phyloP scores from a whole-genome alignment of 441 rosid species.

The Brassica balearica region DNA sequence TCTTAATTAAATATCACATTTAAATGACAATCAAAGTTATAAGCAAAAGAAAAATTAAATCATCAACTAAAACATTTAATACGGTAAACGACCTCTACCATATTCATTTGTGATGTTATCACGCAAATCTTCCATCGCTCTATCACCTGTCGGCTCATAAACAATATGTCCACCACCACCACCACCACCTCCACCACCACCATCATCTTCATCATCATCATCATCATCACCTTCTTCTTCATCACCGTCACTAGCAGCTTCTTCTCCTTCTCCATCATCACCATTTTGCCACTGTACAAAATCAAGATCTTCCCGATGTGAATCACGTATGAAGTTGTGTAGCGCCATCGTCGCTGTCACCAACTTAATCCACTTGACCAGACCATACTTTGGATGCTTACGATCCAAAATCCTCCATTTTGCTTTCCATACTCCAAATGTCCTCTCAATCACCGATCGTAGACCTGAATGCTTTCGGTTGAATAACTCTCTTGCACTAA shows the following conservation, averaged over 20 bases:
- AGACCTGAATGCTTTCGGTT: neutral
- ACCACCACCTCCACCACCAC: too few relatives aligned
- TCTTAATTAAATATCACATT: neutral
- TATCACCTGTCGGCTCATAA: too few relatives aligned
- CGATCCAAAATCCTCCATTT: conserved; percentile 8
- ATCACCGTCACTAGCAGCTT: neutral
- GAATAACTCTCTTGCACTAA: neutral
- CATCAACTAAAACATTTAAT: neutral
- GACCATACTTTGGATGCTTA: conserved; percentile 12
- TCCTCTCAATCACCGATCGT: neutral
- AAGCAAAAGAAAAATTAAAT: too few relatives aligned
- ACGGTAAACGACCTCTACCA: neutral
- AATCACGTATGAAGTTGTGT: neutral
- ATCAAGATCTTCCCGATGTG: neutral
- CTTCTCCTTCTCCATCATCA: neutral
- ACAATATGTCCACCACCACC: neutral
- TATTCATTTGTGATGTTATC: neutral
- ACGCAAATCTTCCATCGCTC: too few relatives aligned
- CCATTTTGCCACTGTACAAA: neutral
- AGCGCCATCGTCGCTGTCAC: neutral
- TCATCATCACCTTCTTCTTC: neutral
- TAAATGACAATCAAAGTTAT: too few relatives aligned
- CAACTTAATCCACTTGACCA: neutral
- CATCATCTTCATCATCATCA: neutral
- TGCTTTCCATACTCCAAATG: conserved; percentile 10